These are phyloP conservation scores for Bruguiera parviflora DNA, from an alignment of 345 rosid species.

Conservation along the genomic window DNA sequence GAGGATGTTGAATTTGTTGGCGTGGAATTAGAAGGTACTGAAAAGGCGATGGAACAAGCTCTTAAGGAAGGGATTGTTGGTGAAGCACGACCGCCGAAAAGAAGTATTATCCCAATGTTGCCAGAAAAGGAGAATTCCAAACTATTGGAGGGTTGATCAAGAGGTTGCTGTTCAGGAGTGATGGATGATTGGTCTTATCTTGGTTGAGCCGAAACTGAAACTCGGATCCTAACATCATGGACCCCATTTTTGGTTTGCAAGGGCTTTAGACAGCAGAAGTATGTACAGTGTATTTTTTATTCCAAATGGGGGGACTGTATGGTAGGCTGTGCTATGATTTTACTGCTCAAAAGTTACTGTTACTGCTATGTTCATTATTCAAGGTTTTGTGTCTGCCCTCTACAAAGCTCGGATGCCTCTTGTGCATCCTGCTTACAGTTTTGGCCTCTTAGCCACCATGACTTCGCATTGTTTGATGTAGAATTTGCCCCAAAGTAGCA, in stretches of 20 bases:
- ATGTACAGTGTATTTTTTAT: constrained; percentile 55
- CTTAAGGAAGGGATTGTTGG: constrained; percentile 89
- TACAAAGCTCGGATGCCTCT: no score
- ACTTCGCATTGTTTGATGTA: no score
- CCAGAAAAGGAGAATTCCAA: constrained; percentile 53
- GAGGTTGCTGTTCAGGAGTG: constrained; percentile 82
- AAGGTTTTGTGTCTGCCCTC: constrained; percentile 24
- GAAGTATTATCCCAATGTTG: constrained; percentile 44
- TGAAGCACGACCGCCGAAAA: constrained; percentile 83
- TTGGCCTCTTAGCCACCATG: no score
- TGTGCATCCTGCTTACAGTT: no score
- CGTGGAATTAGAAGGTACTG: constrained; percentile 80
- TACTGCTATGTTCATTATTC: constrained; percentile 23
- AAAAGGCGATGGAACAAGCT: constrained; percentile 97
- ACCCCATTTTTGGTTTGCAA: constrained; percentile 22
- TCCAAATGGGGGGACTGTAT: constrained; percentile 26
- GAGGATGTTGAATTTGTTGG: constrained; percentile 98
- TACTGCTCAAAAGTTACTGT: constrained; percentile 23
- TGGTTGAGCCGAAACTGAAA: constrained; percentile 6
- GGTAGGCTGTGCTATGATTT: constrained; percentile 37
- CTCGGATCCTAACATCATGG: constrained; percentile 16
- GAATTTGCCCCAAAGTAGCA: no score
- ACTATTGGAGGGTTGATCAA: constrained; percentile 93
- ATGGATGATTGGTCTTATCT: constrained; percentile 15
- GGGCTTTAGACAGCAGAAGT: constrained; percentile 21